A percentile compares a stretch with the other conserved stretches of the same genome.
phyloP scores from a whole-genome alignment of 106 monocot species.

The Allium cepa region DNA sequence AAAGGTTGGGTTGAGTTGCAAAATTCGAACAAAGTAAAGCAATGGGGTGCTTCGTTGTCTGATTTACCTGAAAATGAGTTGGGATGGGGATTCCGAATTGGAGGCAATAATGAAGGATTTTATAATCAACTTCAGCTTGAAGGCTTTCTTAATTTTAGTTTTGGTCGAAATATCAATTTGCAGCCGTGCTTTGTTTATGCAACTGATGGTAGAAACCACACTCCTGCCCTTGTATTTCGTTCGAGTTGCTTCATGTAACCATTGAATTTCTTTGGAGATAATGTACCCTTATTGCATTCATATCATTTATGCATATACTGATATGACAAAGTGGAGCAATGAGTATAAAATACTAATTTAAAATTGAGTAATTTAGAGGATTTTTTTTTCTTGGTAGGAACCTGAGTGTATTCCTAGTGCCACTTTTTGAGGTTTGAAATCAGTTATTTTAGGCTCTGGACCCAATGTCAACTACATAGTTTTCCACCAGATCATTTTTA shows the following conservation, averaged over 20 bases:
- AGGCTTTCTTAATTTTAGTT: slow-evolving; percentile 57
- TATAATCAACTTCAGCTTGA: slow-evolving; percentile 41
- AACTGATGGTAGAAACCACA: slow-evolving; percentile 27
- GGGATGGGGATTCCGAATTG: slow-evolving; percentile 70
- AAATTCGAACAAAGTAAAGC: slow-evolving; percentile 19
- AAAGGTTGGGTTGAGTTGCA: slow-evolving; percentile 69
- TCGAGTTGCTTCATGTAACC: slow-evolving; percentile 66
- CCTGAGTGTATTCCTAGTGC: no score
- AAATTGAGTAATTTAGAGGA: no score
- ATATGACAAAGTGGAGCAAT: no score
- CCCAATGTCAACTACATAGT: no score
- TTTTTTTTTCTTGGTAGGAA: no score
- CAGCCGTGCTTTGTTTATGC: slow-evolving; percentile 64
- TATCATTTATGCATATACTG: no score
- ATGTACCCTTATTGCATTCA: no score
- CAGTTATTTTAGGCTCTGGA: no score
- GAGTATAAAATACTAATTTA: no score
- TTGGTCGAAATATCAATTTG: slow-evolving; percentile 47
- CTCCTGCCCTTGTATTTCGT: slow-evolving; percentile 43
- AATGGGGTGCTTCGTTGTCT: slow-evolving; percentile 52
- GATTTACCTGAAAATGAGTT: slow-evolving; percentile 67
- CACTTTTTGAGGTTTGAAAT: no score
- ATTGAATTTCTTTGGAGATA: background rate
- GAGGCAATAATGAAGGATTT: slow-evolving; percentile 29
- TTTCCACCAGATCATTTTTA: no score